Evolutionary conservation across 2,329 filamentous ascomycete genomes (phyloP).

Genomic region (Plectosphaerella plurivora): DNA sequence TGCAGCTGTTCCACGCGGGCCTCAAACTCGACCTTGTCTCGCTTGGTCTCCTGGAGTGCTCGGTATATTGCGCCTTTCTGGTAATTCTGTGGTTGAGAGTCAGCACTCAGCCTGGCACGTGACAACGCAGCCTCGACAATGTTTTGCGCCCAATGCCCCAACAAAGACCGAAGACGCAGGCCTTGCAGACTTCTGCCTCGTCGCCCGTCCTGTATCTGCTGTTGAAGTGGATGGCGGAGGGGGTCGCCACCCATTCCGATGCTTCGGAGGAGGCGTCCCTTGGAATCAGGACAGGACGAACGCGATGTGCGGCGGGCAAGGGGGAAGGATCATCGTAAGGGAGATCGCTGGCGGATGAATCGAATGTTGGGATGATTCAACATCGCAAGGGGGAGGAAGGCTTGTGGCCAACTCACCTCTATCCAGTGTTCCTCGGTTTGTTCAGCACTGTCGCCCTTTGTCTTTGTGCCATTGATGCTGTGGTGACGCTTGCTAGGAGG

Average conservation of each 20-base stretch:
- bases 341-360: constrained; percentile 9
- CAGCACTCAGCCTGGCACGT: constrained; percentile 18
- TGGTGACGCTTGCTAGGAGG: constrained; percentile 84
- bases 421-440: constrained; percentile 58
- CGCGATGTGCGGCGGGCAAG: too few relatives aligned
- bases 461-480: constrained; percentile 72
- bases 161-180: too few relatives aligned
- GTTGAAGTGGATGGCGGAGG: too few relatives aligned
- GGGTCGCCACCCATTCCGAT: too few relatives aligned
- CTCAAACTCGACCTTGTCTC: constrained; percentile 80
- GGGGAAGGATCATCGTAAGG: constrained; percentile 6
- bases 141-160: too few relatives aligned
- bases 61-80: constrained; percentile 96
- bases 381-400: constrained; percentile 4
- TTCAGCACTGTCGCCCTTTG: constrained; percentile 50
- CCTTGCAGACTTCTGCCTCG: too few relatives aligned
- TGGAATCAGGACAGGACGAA: too few relatives aligned
- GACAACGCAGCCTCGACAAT: background rate
- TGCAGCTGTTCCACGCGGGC: constrained; percentile 74
- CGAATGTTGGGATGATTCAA: constrained; percentile 13
- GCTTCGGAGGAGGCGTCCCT: too few relatives aligned
- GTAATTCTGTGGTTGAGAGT: constrained; percentile 60
- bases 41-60: constrained; percentile 97
- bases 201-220: too few relatives aligned
- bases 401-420: constrained; percentile 54